Evolutionary conservation across 73 alveolate species (phyloP).

Genomic region (Durusdinium trenchii): DNA sequence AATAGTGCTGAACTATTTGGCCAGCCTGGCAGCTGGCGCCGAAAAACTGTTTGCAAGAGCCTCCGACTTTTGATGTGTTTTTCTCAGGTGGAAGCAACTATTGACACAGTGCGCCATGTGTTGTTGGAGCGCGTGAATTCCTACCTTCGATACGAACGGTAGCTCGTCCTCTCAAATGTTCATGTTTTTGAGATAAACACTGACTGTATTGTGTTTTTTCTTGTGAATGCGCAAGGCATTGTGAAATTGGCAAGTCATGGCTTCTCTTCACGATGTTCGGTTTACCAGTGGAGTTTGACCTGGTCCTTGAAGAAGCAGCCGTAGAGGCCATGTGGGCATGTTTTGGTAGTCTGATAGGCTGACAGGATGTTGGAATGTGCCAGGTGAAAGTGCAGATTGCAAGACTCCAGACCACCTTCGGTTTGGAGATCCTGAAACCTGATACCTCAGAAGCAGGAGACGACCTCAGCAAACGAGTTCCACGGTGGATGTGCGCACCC

Average conservation of each 20-base stretch:
- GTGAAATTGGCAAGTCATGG: slow-evolving; percentile 57
- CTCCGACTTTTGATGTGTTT: not conserved
- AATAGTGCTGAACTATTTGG: not conserved
- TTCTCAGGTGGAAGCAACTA: slow-evolving; percentile 49
- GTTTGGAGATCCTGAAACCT: slow-evolving; percentile 52
- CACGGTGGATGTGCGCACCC: not conserved
- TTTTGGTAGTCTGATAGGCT: not conserved
- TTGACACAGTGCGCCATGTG: slow-evolving; percentile 42
- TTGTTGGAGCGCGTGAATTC: slow-evolving; percentile 64
- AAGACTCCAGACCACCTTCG: slow-evolving; percentile 61
- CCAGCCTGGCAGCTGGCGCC: not conserved
- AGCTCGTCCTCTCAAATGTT: too few species aligned
- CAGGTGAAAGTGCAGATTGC: slow-evolving; percentile 75
- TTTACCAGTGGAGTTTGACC: slow-evolving; percentile 75
- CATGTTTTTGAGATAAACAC: too few species aligned
- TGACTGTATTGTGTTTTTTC: too few species aligned
- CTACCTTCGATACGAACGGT: slow-evolving; percentile 53
- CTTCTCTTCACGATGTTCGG: slow-evolving; percentile 85
- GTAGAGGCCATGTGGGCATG: slow-evolving; percentile 13
- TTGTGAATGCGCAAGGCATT: not conserved
- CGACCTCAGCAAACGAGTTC: too few species aligned
- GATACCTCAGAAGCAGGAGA: slow-evolving; percentile 15
- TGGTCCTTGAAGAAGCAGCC: slow-evolving; percentile 74
- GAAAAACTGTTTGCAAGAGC: not conserved
- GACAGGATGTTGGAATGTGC: not conserved